Base-by-base conservation (phyloP, 2,329 filamentous ascomycete species). In the Phymatotrichopsis omnivora region DNA sequence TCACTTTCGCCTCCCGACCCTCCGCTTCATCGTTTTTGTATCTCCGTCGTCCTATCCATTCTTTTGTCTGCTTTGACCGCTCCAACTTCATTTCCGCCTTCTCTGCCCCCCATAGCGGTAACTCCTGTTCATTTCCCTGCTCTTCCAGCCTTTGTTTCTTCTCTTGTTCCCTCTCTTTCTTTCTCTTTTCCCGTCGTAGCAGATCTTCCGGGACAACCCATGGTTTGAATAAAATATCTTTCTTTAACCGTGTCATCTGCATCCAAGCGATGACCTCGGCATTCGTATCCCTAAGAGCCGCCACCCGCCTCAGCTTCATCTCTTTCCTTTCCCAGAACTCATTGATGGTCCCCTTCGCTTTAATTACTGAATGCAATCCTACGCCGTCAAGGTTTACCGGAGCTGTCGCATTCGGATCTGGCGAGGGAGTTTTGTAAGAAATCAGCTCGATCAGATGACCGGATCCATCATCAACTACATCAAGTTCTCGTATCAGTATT, bases 401-500 rank as follows among this genome's bases (percentile, higher is more conserved):
- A 5, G 34, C 11, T 30, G 24, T 10, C 29, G 8, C 7, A 34
- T 8, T 5, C 2, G 4, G 4, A 4, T 14, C 35, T 12, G 28
- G 37, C 12, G 12, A 38, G 14, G 39, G 17, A 6, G 25, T 38
- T n/a, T 45, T 45, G 34, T 45, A 53, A 16, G 28, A 14, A 47
- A 45, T 43, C 54, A 60, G 5, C 51, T 79, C 71, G 17, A 80
- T 72, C 46, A 71, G 76, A 19, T 62, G 62, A 11, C 77, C 77
- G 53, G 73, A 78, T 60, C 76, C 74, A 60, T 82, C 78, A 55
- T 82, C 78, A n/a, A 82, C 61, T 2, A 71, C 77, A 56, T 72
- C 76, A 30, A 73, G 63, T 33, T 65, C 67, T 27, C 65, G 65
- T 27, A 63, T 63, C 27, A 57, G 52, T 23, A 16, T 24, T 8